Evolutionary conservation across 805 yeast genomes (phyloP), one percentile per base, ranked within the genome.

Genomic region (Saturnispora galanensis): DNA sequence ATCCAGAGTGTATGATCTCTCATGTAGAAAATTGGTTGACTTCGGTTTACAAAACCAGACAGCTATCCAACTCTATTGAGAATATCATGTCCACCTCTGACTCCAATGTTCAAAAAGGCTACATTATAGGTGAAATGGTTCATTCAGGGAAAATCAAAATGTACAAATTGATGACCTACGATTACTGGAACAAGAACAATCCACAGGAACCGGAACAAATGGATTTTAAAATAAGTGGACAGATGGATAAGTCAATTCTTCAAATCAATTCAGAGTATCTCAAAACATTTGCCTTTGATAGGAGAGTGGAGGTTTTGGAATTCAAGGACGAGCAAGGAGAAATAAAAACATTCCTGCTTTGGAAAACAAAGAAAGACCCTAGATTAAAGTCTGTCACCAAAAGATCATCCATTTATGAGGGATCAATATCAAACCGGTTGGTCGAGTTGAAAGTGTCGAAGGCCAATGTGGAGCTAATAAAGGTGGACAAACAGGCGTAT

Each of bases 111-210:
- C 32, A 44, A n/a, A 38, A 38, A 11, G 34, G 41, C 10, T 46
- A 42, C 16, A 44, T 52, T 13, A 31, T 52, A 29, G 50, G 50
- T 4, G 47, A 50, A 28, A 30, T 51, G 18, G 26, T 36, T 9
- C 46, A 51, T 17, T 79, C 77, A 47, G 94, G 95, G 0, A 78
- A 87, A 50, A 69, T 72, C 47, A 82, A 84, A 55, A 84, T 77
- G 52, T 84, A 76, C 59, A 67, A 94, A 35, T 79, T 50, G 26
- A 39, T 45, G 13, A 40, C 49, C 5, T 49, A 43, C 26, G 37
- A 48, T 8, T 36, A 46, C 17, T 44, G 47, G 17, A 42, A 48
- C 15, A 39, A 16, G 35, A 21, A 26, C 10, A 38, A 43, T 38
- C 40, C 45, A n/a, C 37, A 45, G 36, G 13, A 17, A 13, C 15